phyloP scores from a whole-genome alignment of 768 basidiomycete genomes.

The Suillus fuscotomentosus region DNA sequence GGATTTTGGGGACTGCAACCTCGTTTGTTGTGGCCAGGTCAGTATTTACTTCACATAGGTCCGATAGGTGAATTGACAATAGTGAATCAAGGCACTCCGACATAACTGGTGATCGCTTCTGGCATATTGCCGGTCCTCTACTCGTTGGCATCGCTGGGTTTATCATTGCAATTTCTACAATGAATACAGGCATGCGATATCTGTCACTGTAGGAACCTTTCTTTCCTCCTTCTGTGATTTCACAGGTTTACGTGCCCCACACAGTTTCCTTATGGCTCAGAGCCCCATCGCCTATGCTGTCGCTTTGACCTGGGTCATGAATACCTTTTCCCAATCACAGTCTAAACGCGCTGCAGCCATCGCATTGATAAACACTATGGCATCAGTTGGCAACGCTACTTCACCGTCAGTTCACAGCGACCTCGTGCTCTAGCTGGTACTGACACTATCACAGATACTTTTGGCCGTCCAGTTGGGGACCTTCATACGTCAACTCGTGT shows the following conservation, averaged over 20 bases:
- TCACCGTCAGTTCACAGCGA: conserved; percentile 59
- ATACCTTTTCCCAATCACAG: conserved; percentile 69
- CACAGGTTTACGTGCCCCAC: background rate
- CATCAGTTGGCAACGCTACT: conserved; percentile 74
- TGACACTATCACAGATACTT: conserved; percentile 41
- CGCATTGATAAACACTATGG: conserved; percentile 75
- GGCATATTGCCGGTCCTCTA: conserved; percentile 58
- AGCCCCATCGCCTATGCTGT: conserved; percentile 67
- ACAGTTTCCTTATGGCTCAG: conserved; percentile 73
- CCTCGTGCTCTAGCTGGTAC: background rate
- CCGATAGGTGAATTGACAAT: conserved; percentile 5
- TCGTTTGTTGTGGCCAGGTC: conserved; percentile 55
- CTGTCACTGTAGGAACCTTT: conserved; percentile 48
- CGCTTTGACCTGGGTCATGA: conserved; percentile 52
- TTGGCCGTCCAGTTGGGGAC: conserved; percentile 70
- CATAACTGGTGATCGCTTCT: conserved; percentile 64
- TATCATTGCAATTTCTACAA: conserved; percentile 58
- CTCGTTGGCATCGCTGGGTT: conserved; percentile 66
- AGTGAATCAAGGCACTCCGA: conserved; percentile 61
- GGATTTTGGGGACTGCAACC: conserved; percentile 55
- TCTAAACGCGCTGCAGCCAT: conserved; percentile 87
- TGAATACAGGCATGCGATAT: conserved; percentile 61
- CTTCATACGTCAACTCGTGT: conserved; percentile 66
- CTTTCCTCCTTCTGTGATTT: background rate
- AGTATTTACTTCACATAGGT: background rate